A percentile compares a stretch with the other conserved stretches of the same genome.
Conservation (phyloP, 768 basidiomycete species). For the Clavulina sp. region DNA sequence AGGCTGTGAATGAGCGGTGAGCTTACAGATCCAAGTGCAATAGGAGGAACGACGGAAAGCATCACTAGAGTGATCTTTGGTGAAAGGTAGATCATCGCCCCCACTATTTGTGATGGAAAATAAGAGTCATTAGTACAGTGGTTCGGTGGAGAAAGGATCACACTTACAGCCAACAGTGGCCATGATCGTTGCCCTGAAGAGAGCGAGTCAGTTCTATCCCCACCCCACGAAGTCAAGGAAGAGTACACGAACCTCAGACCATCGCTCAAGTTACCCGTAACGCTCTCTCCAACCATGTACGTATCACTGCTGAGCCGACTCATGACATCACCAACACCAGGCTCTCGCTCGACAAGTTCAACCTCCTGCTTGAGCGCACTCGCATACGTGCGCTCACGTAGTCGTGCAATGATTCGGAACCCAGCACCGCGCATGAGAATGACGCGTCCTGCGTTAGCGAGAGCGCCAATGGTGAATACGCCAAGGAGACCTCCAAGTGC, state of each 20-base stretch:
- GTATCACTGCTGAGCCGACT: constrained; percentile 84
- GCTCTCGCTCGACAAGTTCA: constrained; percentile 66
- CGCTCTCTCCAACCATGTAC: constrained; percentile 71
- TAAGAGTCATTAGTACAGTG: neutral
- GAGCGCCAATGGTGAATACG: constrained; percentile 73
- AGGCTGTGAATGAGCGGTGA: constrained; percentile 12
- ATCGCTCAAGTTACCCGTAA: constrained; percentile 31
- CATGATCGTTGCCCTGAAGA: constrained; percentile 67
- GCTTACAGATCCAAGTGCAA: constrained; percentile 66
- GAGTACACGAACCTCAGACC: constrained; percentile 23
- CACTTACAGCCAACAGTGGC: constrained; percentile 79
- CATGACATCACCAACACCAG: constrained; percentile 80
- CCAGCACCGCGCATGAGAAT: constrained; percentile 79
- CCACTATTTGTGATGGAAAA: constrained; percentile 32
- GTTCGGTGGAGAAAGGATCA: neutral
- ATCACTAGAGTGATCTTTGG: constrained; percentile 79
- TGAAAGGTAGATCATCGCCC: constrained; percentile 88
- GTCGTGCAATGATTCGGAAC: constrained; percentile 78
- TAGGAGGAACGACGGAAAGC: constrained; percentile 80
- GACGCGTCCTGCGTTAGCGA: constrained; percentile 68
- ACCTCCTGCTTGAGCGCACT: constrained; percentile 82
- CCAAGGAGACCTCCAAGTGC: constrained; percentile 58
- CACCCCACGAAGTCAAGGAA: neutral
- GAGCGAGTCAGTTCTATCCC: neutral
- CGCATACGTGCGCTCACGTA: constrained; percentile 65